These are phyloP conservation scores for Tricholoma furcatifolium DNA, from an alignment of 768 basidiomycete species.

Conservation along the genomic window DNA sequence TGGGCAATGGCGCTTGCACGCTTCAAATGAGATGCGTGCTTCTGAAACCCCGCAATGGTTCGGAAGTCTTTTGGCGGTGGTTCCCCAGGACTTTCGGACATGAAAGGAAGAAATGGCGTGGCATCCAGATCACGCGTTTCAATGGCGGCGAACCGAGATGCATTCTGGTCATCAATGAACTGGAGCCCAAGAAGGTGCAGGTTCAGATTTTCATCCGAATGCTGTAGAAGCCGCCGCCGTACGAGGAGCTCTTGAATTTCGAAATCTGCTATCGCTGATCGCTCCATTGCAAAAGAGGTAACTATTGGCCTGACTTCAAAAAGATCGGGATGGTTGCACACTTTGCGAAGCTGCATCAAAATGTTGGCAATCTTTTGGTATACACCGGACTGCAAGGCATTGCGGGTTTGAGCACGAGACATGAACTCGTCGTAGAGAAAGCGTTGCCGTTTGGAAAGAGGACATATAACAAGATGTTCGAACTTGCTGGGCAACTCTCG, in stretches of 20 bases:
- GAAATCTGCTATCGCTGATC: constrained; percentile 74
- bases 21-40: constrained; percentile 48
- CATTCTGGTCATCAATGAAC: constrained; percentile 57
- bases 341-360: constrained; percentile 97
- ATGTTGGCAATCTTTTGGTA: constrained; percentile 92
- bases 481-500: constrained; percentile 92
- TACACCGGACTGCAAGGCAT: constrained; percentile 80
- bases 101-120: constrained; percentile 50
- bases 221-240: constrained; percentile 66
- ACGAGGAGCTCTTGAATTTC: constrained; percentile 88
- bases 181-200: constrained; percentile 64
- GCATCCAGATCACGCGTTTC: constrained; percentile 60
- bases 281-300: constrained; percentile 73
- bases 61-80: constrained; percentile 74
- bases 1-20: constrained; percentile 52
- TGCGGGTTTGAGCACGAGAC: constrained; percentile 79
- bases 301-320: constrained; percentile 87
- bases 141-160: constrained; percentile 49
- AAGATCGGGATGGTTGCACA: constrained; percentile 91
- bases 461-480: constrained; percentile 87
- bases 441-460: constrained; percentile 89
- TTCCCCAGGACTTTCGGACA: constrained; percentile 54
- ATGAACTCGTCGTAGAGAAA: constrained; percentile 97
- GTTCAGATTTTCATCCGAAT: constrained; percentile 51
- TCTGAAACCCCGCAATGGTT: constrained; percentile 70